Percentiles rank a stretch among this genome's conserved stretches.
Conservation (phyloP, 306 rosid genomes). For the Begonia loranthoides region DNA sequence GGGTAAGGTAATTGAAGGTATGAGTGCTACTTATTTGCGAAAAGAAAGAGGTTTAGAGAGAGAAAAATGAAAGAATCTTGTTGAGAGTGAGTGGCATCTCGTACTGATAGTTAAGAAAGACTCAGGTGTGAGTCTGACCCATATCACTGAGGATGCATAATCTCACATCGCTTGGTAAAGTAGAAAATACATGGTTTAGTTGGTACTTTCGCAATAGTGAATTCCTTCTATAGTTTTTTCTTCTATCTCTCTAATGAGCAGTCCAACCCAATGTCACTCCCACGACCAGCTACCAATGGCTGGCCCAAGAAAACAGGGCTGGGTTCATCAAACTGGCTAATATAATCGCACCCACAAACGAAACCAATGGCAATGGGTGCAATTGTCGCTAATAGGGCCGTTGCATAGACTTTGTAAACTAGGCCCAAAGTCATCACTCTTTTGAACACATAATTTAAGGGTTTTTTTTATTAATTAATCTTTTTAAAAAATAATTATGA, state of each 20-base stretch:
- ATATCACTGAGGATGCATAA: no score
- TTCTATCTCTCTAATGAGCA: constrained; percentile 40
- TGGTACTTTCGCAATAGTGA: no score
- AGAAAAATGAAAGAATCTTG: no score
- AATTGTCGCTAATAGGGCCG: constrained; percentile 47
- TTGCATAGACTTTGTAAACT: constrained; percentile 69
- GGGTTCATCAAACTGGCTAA: constrained; percentile 79
- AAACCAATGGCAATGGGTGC: constrained; percentile 81
- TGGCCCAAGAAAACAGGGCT: constrained; percentile 61
- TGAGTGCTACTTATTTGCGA: no score
- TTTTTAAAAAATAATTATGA: constrained; percentile 7
- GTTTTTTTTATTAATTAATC: no score
- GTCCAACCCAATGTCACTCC: constrained; percentile 61
- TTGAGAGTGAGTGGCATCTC: no score
- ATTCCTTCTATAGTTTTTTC: no score
- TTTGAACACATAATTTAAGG: no score
- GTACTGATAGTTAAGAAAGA: no score
- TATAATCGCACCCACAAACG: constrained; percentile 70
- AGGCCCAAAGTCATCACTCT: constrained; percentile 70
- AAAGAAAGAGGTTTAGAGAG: no score
- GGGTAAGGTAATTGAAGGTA: no score
- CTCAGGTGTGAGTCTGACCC: no score
- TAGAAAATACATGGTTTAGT: constrained; percentile 53
- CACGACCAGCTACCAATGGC: constrained; percentile 74
- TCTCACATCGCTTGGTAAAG: constrained; percentile 32